Conservation (phyloP, 2,329 filamentous ascomycete species). For the Sporothrix inflata region DNA sequence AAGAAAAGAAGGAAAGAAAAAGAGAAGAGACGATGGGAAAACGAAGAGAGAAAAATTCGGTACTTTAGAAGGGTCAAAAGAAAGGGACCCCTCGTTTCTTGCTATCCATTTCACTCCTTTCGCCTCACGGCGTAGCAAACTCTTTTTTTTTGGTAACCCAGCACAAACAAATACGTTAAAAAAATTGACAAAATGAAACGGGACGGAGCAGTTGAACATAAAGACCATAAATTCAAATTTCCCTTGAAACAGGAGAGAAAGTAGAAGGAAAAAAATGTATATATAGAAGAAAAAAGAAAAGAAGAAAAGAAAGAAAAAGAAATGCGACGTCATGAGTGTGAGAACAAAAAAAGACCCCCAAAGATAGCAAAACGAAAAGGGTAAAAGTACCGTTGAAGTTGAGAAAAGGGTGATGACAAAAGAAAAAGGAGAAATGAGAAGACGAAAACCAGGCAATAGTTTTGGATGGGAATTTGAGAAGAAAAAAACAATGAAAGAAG, state of each 20-base stretch:
- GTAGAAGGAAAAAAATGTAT: background rate
- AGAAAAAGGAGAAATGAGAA: background rate
- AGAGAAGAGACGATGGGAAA: background rate
- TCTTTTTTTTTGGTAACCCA: constrained; percentile 16
- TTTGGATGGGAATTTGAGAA: background rate
- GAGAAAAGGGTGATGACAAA: background rate
- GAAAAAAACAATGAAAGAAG: background rate
- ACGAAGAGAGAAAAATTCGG: background rate
- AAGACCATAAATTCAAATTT: background rate
- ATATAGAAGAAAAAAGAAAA: background rate
- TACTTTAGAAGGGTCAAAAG: background rate
- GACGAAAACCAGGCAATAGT: background rate
- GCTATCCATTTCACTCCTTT: constrained; percentile 8
- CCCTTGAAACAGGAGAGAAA: background rate
- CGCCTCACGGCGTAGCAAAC: constrained; percentile 8
- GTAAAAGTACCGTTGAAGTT: background rate
- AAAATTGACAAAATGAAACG: background rate
- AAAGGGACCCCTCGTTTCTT: background rate
- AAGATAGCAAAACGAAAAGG: background rate
- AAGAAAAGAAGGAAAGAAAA: background rate
- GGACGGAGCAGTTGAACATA: background rate
- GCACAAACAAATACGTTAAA: background rate
- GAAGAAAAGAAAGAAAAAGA: background rate
- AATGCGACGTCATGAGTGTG: constrained; percentile 1
- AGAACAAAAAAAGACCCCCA: background rate